These are phyloP conservation scores for Pseudonectria foliicola DNA, from an alignment of 2,329 filamentous ascomycete genomes.

Conservation along the genomic window DNA sequence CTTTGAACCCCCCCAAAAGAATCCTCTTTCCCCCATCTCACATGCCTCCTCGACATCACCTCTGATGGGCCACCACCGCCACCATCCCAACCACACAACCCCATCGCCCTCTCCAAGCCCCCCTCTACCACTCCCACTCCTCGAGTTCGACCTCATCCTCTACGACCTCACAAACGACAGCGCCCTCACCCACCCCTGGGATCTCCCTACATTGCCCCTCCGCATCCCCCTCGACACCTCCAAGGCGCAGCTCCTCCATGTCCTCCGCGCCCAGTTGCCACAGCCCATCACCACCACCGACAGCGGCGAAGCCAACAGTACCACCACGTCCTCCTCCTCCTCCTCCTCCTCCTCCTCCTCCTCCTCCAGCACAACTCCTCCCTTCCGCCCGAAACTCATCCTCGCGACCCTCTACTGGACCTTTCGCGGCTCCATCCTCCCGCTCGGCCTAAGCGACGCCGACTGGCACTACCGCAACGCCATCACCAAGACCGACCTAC, in stretches of 20 bases:
- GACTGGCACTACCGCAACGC: constrained; percentile 21
- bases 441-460: constrained; percentile 13
- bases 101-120: not conserved
- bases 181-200: constrained; percentile 20
- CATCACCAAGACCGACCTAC: constrained; percentile 20
- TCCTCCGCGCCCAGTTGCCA: constrained; percentile 16
- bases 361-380: too few relatives aligned
- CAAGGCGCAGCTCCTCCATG: constrained; percentile 19
- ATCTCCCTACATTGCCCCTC: constrained; percentile 12
- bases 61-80: constrained; percentile 6
- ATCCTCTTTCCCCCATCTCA: constrained; percentile 8
- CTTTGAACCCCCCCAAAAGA: constrained; percentile 10
- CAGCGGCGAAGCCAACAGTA: constrained; percentile 1
- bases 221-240: constrained; percentile 12
- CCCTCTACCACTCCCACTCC: constrained; percentile 1
- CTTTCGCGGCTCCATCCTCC: constrained; percentile 16
- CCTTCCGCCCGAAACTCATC: constrained; percentile 14
- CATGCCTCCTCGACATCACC: constrained; percentile 1
- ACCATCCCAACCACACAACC: constrained; percentile 5
- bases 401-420: constrained; percentile 18
- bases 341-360: constrained; percentile 1
- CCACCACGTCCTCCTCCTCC: constrained; percentile 1
- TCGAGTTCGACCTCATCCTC: constrained; percentile 19
- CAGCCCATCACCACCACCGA: not conserved
- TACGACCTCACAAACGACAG: constrained; percentile 16